phyloP scores from a whole-genome alignment of 495 filamentous ascomycete genomes.

The Astrocystis sublimbata region DNA sequence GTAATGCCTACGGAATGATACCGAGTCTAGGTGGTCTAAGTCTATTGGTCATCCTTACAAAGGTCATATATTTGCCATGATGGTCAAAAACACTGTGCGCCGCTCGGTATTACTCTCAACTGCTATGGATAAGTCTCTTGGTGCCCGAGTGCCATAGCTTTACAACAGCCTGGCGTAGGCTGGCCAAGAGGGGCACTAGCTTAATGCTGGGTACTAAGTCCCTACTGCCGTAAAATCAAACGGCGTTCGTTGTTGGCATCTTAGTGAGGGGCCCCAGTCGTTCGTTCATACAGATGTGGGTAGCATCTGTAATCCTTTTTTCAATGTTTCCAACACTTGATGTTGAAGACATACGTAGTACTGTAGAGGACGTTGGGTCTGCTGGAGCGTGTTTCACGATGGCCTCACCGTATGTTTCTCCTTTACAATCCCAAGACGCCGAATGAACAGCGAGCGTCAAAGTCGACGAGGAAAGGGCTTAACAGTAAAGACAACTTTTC shows the following conservation, averaged over 20 bases:
- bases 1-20: too few species aligned
- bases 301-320: background rate
- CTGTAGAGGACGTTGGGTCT: too few species aligned
- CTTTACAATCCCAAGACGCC: slow-evolving; percentile 1
- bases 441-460: background rate
- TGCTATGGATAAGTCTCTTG: background rate
- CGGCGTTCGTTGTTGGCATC: background rate
- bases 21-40: too few species aligned
- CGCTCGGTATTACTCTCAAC: too few species aligned
- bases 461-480: background rate
- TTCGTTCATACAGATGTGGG: too few species aligned
- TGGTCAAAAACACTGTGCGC: too few species aligned
- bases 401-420: background rate
- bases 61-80: background rate
- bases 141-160: background rate
- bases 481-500: background rate
- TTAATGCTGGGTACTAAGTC: too few species aligned
- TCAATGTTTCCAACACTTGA: background rate
- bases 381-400: background rate
- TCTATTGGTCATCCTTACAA: too few species aligned
- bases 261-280: background rate
- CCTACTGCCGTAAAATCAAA: too few species aligned
- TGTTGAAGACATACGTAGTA: background rate
- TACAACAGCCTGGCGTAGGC: background rate
- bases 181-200: background rate